Evolutionary conservation across 2,329 filamentous ascomycete species (phyloP).

Genomic region (Penicillium sp.): DNA sequence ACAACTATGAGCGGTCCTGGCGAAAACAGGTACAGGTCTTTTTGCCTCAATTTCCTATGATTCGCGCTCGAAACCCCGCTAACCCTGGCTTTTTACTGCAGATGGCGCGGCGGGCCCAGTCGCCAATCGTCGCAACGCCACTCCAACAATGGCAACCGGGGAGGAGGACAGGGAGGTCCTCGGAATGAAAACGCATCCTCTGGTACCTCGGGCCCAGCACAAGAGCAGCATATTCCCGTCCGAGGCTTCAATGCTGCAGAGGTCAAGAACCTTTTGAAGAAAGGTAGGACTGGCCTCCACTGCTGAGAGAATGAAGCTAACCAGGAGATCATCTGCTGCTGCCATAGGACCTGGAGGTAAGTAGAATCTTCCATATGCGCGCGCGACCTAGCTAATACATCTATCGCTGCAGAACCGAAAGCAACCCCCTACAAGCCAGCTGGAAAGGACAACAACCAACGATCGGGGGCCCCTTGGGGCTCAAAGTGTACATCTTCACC

Average conservation of each 20-base stretch:
- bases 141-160: conserved; percentile 28
- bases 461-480: conserved; percentile 42
- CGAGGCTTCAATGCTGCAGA: conserved; percentile 44
- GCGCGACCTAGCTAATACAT: background rate
- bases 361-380: background rate
- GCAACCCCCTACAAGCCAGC: conserved; percentile 38
- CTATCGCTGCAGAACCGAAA: conserved; percentile 27
- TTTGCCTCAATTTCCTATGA: background rate
- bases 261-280: conserved; percentile 39
- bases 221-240: conserved; percentile 43
- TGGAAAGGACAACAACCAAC: conserved; percentile 36
- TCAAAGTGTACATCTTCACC: conserved; percentile 39
- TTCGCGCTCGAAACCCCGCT: conserved; percentile 6
- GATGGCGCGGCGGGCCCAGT: conserved; percentile 39
- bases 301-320: background rate
- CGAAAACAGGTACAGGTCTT: conserved; percentile 33
- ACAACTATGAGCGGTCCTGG: conserved; percentile 36
- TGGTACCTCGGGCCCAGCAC: conserved; percentile 24
- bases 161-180: conserved; percentile 28
- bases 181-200: conserved; percentile 32
- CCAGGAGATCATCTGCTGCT: conserved; percentile 6
- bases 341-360: conserved; percentile 31
- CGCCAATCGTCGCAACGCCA: conserved; percentile 38
- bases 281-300: conserved; percentile 27
- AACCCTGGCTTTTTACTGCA: conserved; percentile 16